These are phyloP conservation scores for Phoenix roebelenii DNA, from an alignment of 176 grass and related monocot genomes.

Conservation along the genomic window DNA sequence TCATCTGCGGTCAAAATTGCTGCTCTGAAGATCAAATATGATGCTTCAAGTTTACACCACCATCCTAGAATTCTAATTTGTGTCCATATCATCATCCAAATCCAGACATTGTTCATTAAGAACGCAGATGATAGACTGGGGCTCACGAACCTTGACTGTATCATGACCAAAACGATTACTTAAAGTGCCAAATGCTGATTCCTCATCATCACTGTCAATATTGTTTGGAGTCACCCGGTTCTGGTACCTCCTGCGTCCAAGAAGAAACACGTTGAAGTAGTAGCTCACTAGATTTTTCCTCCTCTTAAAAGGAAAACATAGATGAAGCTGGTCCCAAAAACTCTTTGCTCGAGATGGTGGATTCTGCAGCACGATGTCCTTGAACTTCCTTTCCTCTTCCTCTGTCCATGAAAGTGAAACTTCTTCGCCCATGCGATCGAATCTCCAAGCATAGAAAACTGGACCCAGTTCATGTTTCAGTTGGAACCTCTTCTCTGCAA, in stretches of 20 bases:
- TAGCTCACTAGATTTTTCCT: constrained; percentile 64
- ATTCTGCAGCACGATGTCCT: constrained; percentile 29
- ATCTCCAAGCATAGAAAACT: constrained; percentile 64
- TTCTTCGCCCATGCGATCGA: constrained; percentile 77
- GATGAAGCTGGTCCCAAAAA: constrained; percentile 41
- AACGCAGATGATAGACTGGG: constrained; percentile 27
- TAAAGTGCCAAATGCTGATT: constrained; percentile 46
- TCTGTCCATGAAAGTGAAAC: constrained; percentile 74
- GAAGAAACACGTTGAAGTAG: constrained; percentile 82
- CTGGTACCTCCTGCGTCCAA: constrained; percentile 63
- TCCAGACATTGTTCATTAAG: constrained; percentile 57
- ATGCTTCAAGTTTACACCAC: constrained; percentile 6
- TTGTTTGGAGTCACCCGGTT: constrained; percentile 49
- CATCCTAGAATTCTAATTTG: constrained; percentile 8
- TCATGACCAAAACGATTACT: constrained; percentile 38
- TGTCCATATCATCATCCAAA: constrained; percentile 41
- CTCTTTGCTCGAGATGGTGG: constrained; percentile 30
- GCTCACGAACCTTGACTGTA: constrained; percentile 38
- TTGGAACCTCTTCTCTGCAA: constrained; percentile 45
- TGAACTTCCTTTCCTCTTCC: constrained; percentile 61
- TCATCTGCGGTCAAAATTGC: background rate
- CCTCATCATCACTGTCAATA: constrained; percentile 86
- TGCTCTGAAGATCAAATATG: background rate
- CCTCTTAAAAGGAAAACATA: constrained; percentile 34
- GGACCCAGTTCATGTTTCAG: constrained; percentile 42